A percentile compares a stretch with the other conserved stretches of the same genome.
phyloP scores from a whole-genome alignment of 805 yeast species.

The Ogataea nakhonphanomensis region DNA sequence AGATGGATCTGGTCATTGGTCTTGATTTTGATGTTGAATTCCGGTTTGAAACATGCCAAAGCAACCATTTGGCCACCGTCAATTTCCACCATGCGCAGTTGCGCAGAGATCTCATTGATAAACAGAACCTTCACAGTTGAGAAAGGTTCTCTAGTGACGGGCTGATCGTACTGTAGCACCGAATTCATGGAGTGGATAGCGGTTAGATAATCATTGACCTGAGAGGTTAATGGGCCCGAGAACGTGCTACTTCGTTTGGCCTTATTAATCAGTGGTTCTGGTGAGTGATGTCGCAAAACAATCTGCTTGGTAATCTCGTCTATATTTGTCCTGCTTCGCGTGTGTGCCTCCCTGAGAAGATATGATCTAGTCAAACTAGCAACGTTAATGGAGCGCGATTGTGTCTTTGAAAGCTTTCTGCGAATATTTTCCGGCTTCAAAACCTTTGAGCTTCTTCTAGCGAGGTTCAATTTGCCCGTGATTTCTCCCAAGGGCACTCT shows the following conservation, averaged over 20 bases:
- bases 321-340: conserved; percentile 1
- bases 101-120: conserved; percentile 3
- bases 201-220: conserved; percentile 15
- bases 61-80: conserved; percentile 7
- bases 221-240: conserved; percentile 15
- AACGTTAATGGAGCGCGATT: conserved; percentile 3
- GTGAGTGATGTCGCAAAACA: not conserved
- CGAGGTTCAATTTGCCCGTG: conserved; percentile 6
- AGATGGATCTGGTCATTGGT: conserved; percentile 15
- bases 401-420: not conserved
- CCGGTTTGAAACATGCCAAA: conserved; percentile 14
- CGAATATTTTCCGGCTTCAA: not conserved
- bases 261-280: not conserved
- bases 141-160: conserved; percentile 8
- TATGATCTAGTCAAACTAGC: conserved; percentile 13
- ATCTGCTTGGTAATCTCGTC: conserved; percentile 9
- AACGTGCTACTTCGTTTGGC: conserved; percentile 4
- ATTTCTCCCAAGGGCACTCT: conserved; percentile 12
- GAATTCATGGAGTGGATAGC: conserved; percentile 16
- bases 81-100: conserved; percentile 7
- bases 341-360: conserved; percentile 1
- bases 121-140: not conserved
- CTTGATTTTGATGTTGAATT: conserved; percentile 5
- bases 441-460: not conserved
- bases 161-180: conserved; percentile 16